A percentile compares a stretch with the other conserved stretches of the same genome.
Conservation (phyloP, 768 basidiomycete species). For the Trametopsis cervina region DNA sequence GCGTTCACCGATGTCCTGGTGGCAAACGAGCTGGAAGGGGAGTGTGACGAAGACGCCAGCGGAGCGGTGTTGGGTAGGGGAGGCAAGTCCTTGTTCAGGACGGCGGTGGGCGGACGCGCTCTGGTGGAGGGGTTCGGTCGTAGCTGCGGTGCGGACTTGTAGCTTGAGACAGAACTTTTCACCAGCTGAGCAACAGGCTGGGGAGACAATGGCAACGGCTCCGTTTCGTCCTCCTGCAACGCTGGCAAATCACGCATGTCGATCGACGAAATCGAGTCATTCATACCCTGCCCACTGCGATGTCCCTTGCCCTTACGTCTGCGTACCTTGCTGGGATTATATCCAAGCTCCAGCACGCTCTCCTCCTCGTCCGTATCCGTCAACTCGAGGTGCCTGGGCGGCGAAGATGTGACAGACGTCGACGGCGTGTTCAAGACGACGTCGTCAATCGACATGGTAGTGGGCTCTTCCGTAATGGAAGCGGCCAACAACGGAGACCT, state of each 20-base stretch:
- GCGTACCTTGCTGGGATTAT: slow-evolving; percentile 7
- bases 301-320: slow-evolving; percentile 1
- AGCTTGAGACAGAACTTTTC: neutral
- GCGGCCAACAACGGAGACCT: slow-evolving; percentile 19
- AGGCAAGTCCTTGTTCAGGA: slow-evolving; percentile 21
- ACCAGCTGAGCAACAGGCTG: slow-evolving; percentile 5
- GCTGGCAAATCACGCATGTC: slow-evolving; percentile 26
- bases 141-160: slow-evolving; percentile 1
- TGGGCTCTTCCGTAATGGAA: slow-evolving; percentile 26
- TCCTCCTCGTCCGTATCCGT: slow-evolving; percentile 14
- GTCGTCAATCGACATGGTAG: slow-evolving; percentile 21
- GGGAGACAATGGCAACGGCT: slow-evolving; percentile 5
- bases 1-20: neutral
- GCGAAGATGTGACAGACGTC: slow-evolving; percentile 4
- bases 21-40: neutral
- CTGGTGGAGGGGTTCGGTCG: slow-evolving; percentile 1
- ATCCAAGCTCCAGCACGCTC: slow-evolving; percentile 14
- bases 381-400: slow-evolving; percentile 10
- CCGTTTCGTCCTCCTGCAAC: slow-evolving; percentile 20
- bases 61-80: slow-evolving; percentile 14
- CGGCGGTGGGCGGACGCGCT: slow-evolving; percentile 5
- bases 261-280: slow-evolving; percentile 25
- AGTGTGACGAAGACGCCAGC: neutral
- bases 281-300: slow-evolving; percentile 2
- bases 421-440: slow-evolving; percentile 11